Percentiles rank a stretch among this genome's conserved stretches.
phyloP scores from a whole-genome alignment of 371 early-diverging fungal genomes.

The Circinella umbellata region DNA sequence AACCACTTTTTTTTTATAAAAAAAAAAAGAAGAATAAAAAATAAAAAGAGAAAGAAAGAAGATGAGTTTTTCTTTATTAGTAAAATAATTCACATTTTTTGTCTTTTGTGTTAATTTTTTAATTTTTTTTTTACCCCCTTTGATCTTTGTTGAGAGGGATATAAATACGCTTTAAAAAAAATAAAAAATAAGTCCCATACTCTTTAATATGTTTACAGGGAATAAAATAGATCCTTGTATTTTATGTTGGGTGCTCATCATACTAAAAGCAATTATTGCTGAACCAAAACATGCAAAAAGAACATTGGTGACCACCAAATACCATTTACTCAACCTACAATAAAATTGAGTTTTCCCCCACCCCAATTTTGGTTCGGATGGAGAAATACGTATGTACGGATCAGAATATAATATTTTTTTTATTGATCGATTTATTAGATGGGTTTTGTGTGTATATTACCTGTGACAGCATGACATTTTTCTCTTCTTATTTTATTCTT shows the following conservation, averaged over 20 bases:
- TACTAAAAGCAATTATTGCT: conserved; percentile 38
- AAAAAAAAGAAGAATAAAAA: no score
- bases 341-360: no score
- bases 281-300: conserved; percentile 43
- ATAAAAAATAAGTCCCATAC: conserved; percentile 18
- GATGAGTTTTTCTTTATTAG: background rate
- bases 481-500: background rate
- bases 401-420: no score
- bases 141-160: no score
- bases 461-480: conserved; percentile 52
- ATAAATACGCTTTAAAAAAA: background rate
- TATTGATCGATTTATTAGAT: background rate
- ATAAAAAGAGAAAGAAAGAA: background rate
- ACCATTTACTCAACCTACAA: conserved; percentile 37
- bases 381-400: background rate
- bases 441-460: conserved; percentile 12
- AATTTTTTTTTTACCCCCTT: no score
- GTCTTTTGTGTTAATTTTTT: no score
- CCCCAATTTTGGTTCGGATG: background rate
- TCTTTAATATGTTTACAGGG: conserved; percentile 47
- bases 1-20: conserved; percentile 31
- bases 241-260: conserved; percentile 37
- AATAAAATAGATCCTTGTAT: conserved; percentile 33
- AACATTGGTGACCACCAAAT: conserved; percentile 35
- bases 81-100: background rate